Percentiles rank a stretch among this genome's conserved stretches.
Conservation (phyloP, 371 early-diverging fungal species). For the Mortierella sp. region DNA sequence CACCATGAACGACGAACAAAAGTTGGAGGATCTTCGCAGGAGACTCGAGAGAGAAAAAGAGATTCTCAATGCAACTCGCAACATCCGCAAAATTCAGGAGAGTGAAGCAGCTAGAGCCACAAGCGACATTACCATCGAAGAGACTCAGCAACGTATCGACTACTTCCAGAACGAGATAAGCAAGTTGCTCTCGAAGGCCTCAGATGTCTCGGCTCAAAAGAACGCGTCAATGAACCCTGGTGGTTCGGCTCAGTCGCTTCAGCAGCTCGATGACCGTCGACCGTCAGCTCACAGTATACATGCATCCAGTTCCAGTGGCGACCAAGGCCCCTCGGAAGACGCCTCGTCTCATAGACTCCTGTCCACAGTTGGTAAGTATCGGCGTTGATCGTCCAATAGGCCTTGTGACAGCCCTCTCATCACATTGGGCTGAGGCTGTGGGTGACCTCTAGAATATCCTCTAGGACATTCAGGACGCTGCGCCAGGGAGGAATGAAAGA, state of each 20-base stretch:
- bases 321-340: slow-evolving; percentile 5
- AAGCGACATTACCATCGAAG: slow-evolving; percentile 78
- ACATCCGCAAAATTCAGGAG: slow-evolving; percentile 47
- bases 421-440: not conserved
- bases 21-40: slow-evolving; percentile 49
- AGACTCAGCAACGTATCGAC: slow-evolving; percentile 82
- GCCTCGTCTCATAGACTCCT: slow-evolving; percentile 19
- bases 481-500: not conserved
- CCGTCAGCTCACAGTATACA: slow-evolving; percentile 22
- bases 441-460: too few relatives aligned
- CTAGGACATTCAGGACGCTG: too few relatives aligned
- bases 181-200: slow-evolving; percentile 53
- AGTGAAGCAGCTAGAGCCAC: slow-evolving; percentile 59
- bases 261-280: not conserved
- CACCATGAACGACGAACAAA: slow-evolving; percentile 44
- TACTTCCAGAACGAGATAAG: slow-evolving; percentile 79
- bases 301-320: slow-evolving; percentile 18
- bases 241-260: slow-evolving; percentile 4
- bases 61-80: slow-evolving; percentile 44
- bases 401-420: not conserved
- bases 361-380: slow-evolving; percentile 45
- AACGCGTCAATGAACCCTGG: slow-evolving; percentile 13
- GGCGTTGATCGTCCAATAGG: not conserved
- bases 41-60: slow-evolving; percentile 45
- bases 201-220: slow-evolving; percentile 8